Percentiles rank a stretch among this genome's conserved stretches.
Evolutionary conservation across 2,329 filamentous ascomycete species (phyloP).

Genomic region (Aspergillus quadricinctus): DNA sequence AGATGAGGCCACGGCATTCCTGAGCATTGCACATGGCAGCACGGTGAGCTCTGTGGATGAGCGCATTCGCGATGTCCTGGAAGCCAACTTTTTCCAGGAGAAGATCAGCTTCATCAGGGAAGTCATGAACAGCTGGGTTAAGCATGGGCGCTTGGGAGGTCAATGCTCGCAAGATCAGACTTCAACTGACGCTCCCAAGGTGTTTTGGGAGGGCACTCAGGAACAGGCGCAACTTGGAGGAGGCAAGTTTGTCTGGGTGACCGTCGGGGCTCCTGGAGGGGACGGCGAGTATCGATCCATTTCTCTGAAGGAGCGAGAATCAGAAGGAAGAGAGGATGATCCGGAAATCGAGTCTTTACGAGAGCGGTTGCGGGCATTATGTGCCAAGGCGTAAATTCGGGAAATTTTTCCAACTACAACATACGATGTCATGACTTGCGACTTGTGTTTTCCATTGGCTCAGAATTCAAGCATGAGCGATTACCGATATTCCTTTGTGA

Average conservation of each 20-base stretch:
- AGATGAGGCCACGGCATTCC: constrained; percentile 38
- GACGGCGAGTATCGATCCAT: constrained; percentile 42
- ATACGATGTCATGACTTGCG: constrained; percentile 24
- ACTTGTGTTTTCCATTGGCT: constrained; percentile 6
- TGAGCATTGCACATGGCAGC: constrained; percentile 36
- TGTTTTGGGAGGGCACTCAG: constrained; percentile 41
- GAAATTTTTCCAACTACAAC: neutral
- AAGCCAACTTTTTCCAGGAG: constrained; percentile 42
- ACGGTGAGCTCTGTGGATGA: constrained; percentile 31
- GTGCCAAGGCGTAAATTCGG: constrained; percentile 8
- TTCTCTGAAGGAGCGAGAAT: constrained; percentile 27
- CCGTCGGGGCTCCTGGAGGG: constrained; percentile 45
- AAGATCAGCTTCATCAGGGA: constrained; percentile 41
- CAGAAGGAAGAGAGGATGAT: constrained; percentile 15
- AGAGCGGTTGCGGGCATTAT: constrained; percentile 26
- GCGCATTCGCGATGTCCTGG: constrained; percentile 39
- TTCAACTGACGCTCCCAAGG: constrained; percentile 18
- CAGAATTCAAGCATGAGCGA: neutral
- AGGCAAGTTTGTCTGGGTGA: constrained; percentile 51
- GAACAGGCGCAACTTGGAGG: constrained; percentile 38
- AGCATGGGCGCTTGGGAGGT: constrained; percentile 35
- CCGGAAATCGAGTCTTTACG: constrained; percentile 27
- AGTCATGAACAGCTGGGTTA: constrained; percentile 39
- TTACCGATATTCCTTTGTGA: neutral
- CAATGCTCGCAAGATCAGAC: constrained; percentile 16